phyloP scores from a whole-genome alignment of 768 basidiomycete genomes.

The Baorangia bicolor region DNA sequence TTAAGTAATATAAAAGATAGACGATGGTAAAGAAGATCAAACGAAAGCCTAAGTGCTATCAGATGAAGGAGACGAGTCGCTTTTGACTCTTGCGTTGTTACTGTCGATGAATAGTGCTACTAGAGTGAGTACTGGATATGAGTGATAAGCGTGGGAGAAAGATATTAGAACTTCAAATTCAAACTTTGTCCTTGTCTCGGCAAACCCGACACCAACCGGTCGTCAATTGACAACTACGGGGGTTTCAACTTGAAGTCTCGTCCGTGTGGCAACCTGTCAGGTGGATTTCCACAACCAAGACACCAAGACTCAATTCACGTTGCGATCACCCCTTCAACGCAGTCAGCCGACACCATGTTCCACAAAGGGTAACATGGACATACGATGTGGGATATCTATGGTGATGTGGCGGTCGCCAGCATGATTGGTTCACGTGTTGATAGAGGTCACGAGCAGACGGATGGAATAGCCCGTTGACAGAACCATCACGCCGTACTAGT shows the following conservation, averaged over 20 bases:
- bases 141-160: no score
- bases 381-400: background rate
- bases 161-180: no score
- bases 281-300: background rate
- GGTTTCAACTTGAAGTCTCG: background rate
- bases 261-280: background rate
- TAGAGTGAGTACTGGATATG: no score
- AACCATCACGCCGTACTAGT: background rate
- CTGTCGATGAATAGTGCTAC: no score
- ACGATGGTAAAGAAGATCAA: no score
- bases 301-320: background rate
- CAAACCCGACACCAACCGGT: background rate
- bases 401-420: background rate
- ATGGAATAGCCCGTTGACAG: background rate
- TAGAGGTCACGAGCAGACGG: background rate
- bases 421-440: constrained; percentile 5
- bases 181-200: no score
- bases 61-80: no score
- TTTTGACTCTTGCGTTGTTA: background rate
- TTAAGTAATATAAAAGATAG: no score
- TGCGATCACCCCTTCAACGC: background rate
- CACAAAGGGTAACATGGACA: background rate
- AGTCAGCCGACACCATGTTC: background rate
- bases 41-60: no score
- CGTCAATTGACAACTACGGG: background rate